Evolutionary conservation across 2,329 filamentous ascomycete species (phyloP), one percentile per base, ranked within the genome.

Genomic region (Scedosporium apiospermum): DNA sequence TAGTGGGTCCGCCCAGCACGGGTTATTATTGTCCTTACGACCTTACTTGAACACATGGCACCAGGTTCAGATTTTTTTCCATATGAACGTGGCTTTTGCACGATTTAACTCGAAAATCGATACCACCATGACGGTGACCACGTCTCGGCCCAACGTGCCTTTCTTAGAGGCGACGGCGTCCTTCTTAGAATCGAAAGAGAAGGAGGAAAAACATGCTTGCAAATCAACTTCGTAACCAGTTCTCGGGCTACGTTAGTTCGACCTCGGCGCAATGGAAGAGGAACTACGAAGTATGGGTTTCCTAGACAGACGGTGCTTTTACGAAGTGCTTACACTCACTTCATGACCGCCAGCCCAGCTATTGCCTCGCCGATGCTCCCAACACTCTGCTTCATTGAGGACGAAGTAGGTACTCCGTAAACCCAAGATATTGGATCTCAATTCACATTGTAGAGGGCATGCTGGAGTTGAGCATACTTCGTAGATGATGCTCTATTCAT

Each of bases 101-200:
- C 51, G 23, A 27, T 27, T 38, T 14, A 30, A 27, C 51, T 55
- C 21, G 18, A 55, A 55, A 55, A 27, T 23, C 51, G 51, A 55
- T 55, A 55, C 51, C 51, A 55, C 51, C 51, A 55, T 55, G 23
- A 55, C 51, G 51, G 51, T 55, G 51, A 55, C 51, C 51, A 55
- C 23, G 6, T 23, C 18, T 55, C 51, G 51, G 51, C 16, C 51
- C 51, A 55, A 27, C 23, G 21, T 55, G 18, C 51, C 51, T 55
- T 23, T 23, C 30, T 38, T 1, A 6, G 51, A 55, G 23, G 18
- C 4, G 44, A 49, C 18, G 18, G 16, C 44, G 5, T n/a, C 44
- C 44, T 18, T 21, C 14, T 49, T 21, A 21, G 18, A 7, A n/a
- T 49, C 44, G 44, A 49, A 49, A 21, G 18, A 49, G 44, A 49